Conservation (phyloP, 352 stramenopile genomes). For the Chrysophaeum taylorii region DNA sequence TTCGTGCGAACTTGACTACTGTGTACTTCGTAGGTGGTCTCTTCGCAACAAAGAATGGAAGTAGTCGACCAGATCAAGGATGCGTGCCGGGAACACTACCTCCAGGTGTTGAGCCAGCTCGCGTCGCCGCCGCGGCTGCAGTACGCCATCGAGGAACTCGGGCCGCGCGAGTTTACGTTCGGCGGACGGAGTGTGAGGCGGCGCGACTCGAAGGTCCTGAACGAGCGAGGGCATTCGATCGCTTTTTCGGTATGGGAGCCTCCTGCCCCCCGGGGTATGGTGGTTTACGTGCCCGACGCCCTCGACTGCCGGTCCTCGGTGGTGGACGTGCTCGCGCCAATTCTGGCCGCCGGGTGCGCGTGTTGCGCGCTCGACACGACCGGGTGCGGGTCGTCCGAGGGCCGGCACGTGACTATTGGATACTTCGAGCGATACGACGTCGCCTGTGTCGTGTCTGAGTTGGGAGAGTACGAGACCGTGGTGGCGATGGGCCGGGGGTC, state of each 20-base stretch:
- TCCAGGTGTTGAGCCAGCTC: neutral
- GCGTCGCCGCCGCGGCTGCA: neutral
- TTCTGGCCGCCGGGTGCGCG: too few relatives aligned
- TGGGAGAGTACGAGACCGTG: neutral
- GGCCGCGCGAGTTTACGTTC: neutral
- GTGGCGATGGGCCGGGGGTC: neutral
- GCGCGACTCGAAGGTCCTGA: neutral
- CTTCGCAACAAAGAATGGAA: too few relatives aligned
- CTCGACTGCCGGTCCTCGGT: too few relatives aligned
- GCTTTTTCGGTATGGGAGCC: neutral
- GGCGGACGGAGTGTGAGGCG: neutral
- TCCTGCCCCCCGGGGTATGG: too few relatives aligned
- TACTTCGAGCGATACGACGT: neutral
- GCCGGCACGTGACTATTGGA: neutral
- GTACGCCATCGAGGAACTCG: neutral
- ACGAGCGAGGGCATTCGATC: neutral
- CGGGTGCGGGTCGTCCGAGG: neutral
- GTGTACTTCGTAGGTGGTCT: too few relatives aligned
- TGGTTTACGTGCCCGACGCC: constrained; percentile 1
- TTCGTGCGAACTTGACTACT: too few relatives aligned
- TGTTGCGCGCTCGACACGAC: constrained; percentile 9
- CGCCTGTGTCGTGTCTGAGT: neutral
- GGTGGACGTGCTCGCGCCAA: too few relatives aligned
- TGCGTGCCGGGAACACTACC: too few relatives aligned
- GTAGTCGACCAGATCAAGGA: too few relatives aligned